Evolutionary conservation across 495 filamentous ascomycete genomes (phyloP), one percentile per base, ranked within the genome.

Genomic region (Podospora conica): DNA sequence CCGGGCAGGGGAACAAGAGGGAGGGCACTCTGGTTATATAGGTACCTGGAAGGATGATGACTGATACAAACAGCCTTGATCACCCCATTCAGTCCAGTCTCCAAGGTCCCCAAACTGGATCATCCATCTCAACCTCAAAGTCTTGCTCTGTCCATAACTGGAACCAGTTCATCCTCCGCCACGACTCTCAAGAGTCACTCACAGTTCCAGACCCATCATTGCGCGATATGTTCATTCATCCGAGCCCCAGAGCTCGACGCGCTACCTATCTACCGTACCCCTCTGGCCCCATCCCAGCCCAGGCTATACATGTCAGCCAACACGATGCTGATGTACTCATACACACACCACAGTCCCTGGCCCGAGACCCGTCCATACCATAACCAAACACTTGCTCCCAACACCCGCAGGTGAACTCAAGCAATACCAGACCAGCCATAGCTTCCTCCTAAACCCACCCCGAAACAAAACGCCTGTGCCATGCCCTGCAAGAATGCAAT

Each of bases 281-380:
- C 40, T 48, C 40, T 48, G 40, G 7, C 40, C 8, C n/a, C 40
- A 2, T 8, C 40, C 40, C 40, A 48, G 61, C 56, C n/a, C 63
- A n/a, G 64, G 29, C 29, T 73, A 69, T 71, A 63, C 67, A 64
- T 71, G 62, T 65, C 66, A 56, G 64, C 55, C 70, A 65, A 71
- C 70, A 65, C 69, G 48, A 70, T 70, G 70, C 65, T 71, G 59
- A 58, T 58, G 65, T 71, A 75, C 68, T 72, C 73, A 76, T 72
- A 70, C 68, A 71, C 33, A 69, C 65, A 60, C 63, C 60, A 54
- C 20, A 55, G 54, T 15, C 9, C 60, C 55, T 40, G 12, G 24
- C 10, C 24, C 53, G 18, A 60, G 20, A 48, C 24, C 53, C 60
- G 54, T 54, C 24, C 21, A 31, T 24, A 27, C 24, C 40, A 10